These are phyloP conservation scores for Cenchrus fungigraminus DNA, from an alignment of 176 grass and related monocot species.

Conservation along the genomic window DNA sequence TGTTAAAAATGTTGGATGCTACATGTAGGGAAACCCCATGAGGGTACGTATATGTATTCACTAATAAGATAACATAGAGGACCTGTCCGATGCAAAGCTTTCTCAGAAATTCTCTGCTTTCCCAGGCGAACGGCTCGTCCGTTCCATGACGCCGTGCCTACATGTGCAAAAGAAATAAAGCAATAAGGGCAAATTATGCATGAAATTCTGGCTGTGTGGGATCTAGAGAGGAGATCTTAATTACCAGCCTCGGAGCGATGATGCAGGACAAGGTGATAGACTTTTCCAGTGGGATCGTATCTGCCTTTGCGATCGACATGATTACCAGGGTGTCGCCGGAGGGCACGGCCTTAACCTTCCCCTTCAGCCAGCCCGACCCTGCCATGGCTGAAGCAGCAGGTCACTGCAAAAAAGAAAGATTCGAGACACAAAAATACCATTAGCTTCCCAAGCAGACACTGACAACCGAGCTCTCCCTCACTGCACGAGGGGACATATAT, in stretches of 20 bases:
- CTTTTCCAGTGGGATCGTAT: slow-evolving; percentile 71
- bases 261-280: slow-evolving; percentile 72
- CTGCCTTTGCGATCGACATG: slow-evolving; percentile 5
- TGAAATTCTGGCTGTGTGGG: background rate
- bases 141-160: slow-evolving; percentile 72
- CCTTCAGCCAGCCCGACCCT: background rate
- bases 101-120: slow-evolving; percentile 85
- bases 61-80: background rate
- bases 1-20: background rate
- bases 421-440: too few species aligned
- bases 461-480: too few species aligned
- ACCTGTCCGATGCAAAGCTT: slow-evolving; percentile 90
- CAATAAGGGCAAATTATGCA: too few species aligned
- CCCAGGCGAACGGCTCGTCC: slow-evolving; percentile 95
- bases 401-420: background rate
- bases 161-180: too few species aligned
- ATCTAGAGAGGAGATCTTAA: background rate
- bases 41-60: background rate
- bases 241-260: slow-evolving; percentile 78
- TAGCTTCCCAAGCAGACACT: too few species aligned
- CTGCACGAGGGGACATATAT: too few species aligned
- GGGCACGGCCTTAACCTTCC: slow-evolving; percentile 1
- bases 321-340: slow-evolving; percentile 18
- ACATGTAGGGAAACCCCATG: too few species aligned
- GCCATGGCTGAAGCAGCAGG: slow-evolving; percentile 9